phyloP scores from a whole-genome alignment of 202 grass and related monocot species.

The Carex sylvatica region DNA sequence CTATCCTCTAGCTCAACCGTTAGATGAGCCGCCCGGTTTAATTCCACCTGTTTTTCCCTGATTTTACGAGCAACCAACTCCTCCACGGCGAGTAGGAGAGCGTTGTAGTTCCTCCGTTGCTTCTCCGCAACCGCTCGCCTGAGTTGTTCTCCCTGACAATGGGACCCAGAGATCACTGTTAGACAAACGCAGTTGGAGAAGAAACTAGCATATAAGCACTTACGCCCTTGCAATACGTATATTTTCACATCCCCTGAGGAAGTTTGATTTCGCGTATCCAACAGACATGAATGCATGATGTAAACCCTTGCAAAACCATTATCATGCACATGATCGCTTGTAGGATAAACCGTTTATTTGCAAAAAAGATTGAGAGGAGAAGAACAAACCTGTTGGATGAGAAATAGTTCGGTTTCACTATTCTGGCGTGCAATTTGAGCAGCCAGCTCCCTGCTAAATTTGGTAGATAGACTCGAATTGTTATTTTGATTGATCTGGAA shows the following conservation, averaged over 20 bases:
- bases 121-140: slow-evolving; percentile 59
- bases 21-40: slow-evolving; percentile 54
- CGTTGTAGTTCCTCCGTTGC: slow-evolving; percentile 48
- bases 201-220: background rate
- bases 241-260: background rate
- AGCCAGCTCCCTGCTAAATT: slow-evolving; percentile 55
- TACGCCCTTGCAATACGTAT: background rate
- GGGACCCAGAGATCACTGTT: background rate
- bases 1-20: slow-evolving; percentile 57
- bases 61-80: slow-evolving; percentile 45
- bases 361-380: background rate
- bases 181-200: background rate
- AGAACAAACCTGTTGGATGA: slow-evolving; percentile 60
- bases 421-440: slow-evolving; percentile 52
- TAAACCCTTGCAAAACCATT: background rate
- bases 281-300: background rate
- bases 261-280: background rate
- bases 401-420: slow-evolving; percentile 70
- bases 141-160: slow-evolving; percentile 68
- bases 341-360: background rate
- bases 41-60: slow-evolving; percentile 54
- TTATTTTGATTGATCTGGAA: slow-evolving; percentile 24
- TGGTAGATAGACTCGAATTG: background rate
- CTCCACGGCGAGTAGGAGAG: slow-evolving; percentile 42
- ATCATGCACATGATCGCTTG: background rate